A percentile compares a stretch with the other conserved stretches of the same genome.
These are phyloP conservation scores for Senna tora DNA, from an alignment of 306 rosid genomes.

Conservation along the genomic window DNA sequence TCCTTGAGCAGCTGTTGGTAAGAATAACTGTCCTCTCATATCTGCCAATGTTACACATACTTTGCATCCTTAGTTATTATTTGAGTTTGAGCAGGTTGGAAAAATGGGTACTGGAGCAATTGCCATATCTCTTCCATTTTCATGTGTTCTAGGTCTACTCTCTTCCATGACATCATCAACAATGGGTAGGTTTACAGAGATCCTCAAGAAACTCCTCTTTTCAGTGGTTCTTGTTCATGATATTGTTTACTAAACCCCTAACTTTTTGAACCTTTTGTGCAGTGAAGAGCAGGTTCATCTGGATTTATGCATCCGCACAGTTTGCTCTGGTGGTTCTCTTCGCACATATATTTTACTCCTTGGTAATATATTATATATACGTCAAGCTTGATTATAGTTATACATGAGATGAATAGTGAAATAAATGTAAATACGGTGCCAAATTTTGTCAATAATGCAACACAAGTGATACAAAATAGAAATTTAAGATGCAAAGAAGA, in stretches of 20 bases:
- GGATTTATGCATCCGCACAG: slow-evolving; percentile 91
- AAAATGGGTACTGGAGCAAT: slow-evolving; percentile 90
- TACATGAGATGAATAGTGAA: background rate
- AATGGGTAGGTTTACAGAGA: slow-evolving; percentile 72
- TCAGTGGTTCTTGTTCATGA: no score
- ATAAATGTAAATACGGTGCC: slow-evolving; percentile 5
- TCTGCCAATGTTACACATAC: slow-evolving; percentile 23
- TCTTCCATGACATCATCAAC: slow-evolving; percentile 97
- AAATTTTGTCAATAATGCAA: slow-evolving; percentile 2
- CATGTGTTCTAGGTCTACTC: slow-evolving; percentile 92
- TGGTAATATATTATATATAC: slow-evolving; percentile 61
- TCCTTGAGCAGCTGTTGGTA: slow-evolving; percentile 97
- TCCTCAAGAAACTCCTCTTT: background rate
- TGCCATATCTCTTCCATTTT: slow-evolving; percentile 96
- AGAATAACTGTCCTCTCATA: slow-evolving; percentile 38
- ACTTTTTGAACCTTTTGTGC: slow-evolving; percentile 39
- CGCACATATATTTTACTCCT: slow-evolving; percentile 88
- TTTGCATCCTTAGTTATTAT: slow-evolving; percentile 30
- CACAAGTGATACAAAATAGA: background rate
- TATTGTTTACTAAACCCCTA: slow-evolving; percentile 9
- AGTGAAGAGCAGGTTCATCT: slow-evolving; percentile 93
- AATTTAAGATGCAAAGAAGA: background rate
- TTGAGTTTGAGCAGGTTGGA: slow-evolving; percentile 62
- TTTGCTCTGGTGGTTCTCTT: slow-evolving; percentile 95
- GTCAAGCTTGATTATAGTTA: background rate